Evolutionary conservation across 345 rosid species (phyloP), one percentile per base, ranked within the genome.

Genomic region (Gossypium turneri): DNA sequence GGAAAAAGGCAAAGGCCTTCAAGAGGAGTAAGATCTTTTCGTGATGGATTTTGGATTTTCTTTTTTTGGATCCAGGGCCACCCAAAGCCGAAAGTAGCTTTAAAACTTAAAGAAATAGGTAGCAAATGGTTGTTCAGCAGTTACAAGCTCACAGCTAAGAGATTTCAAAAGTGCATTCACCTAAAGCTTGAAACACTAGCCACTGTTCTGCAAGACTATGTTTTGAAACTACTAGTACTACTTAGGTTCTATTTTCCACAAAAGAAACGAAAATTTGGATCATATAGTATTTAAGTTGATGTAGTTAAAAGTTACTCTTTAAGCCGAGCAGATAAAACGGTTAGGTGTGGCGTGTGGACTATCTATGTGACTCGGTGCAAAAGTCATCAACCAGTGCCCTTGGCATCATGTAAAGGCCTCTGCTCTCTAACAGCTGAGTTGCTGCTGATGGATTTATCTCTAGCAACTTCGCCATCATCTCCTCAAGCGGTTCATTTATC

Each of bases 391-490:
- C 74, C 66, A 81, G 72, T 60, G 86, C 61, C 73, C 79, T 67
- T 4, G 88, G 91, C 85, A 81, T 78, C 47, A 88, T 73, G 76
- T 75, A 78, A 72, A 87, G 82, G 58, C 93, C 93, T 70, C 70
- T 86, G 72, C 84, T 85, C 81, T 82, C 85, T 74, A 90, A 78
- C 71, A 90, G 81, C 61, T 73, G 77, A 68, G 77, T 75, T 22
- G 89, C 90, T 56, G 80, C 88, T 8, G 81, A 73, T n/a, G 82
- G 82, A 76, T 90, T 86, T 48, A 73, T 80, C 78, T 75, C 77
- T 13, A 86, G 76, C 44, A 86, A 69, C 67, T 81, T 84, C 64
- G 72, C 87, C 73, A 86, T 75, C 79, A 82, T 77, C 61, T 84
- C 89, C 82, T 88, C 94, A 57, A 88, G 79, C 19, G 91, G 78